Evolutionary conservation across 768 basidiomycete species (phyloP).

Genomic region (Aureoboletus auriporus): DNA sequence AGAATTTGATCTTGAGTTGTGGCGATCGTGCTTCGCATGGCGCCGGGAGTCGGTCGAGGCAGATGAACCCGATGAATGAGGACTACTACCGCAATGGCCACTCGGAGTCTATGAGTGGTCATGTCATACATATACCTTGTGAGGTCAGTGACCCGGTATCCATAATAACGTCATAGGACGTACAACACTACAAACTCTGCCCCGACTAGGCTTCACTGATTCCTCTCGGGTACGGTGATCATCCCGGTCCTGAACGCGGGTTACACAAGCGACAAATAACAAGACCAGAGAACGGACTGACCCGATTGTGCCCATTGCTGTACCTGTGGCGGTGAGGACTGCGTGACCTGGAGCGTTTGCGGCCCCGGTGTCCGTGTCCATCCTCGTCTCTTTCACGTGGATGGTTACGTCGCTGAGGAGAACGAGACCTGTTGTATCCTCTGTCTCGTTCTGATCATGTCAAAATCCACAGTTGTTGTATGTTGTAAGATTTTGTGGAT

Average conservation of each 20-base stretch:
- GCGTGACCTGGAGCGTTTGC: constrained; percentile 22
- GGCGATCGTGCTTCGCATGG: constrained; percentile 13
- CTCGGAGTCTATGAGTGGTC: constrained; percentile 19
- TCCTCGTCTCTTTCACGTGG: constrained; percentile 10
- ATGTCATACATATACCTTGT: constrained; percentile 21
- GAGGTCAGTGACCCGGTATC: constrained; percentile 16
- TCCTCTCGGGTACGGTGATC: constrained; percentile 1
- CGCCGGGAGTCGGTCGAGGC: constrained; percentile 13
- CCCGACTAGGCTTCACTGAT: constrained; percentile 2
- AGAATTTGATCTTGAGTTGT: constrained; percentile 20
- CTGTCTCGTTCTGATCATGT: constrained; percentile 16
- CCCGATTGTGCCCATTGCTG: constrained; percentile 6
- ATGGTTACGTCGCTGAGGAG: constrained; percentile 13
- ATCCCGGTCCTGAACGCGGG: constrained; percentile 5
- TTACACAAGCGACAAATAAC: background rate
- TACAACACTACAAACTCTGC: constrained; percentile 28
- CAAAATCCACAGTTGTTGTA: background rate
- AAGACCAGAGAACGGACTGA: background rate
- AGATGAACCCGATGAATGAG: constrained; percentile 14
- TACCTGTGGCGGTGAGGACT: constrained; percentile 12
- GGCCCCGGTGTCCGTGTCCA: constrained; percentile 3
- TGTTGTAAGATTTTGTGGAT: constrained; percentile 3
- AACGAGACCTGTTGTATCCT: constrained; percentile 22
- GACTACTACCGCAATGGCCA: constrained; percentile 15
- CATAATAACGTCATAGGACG: constrained; percentile 6